phyloP scores from a whole-genome alignment of 176 grass and related monocot species.

The Carex littledalei region DNA sequence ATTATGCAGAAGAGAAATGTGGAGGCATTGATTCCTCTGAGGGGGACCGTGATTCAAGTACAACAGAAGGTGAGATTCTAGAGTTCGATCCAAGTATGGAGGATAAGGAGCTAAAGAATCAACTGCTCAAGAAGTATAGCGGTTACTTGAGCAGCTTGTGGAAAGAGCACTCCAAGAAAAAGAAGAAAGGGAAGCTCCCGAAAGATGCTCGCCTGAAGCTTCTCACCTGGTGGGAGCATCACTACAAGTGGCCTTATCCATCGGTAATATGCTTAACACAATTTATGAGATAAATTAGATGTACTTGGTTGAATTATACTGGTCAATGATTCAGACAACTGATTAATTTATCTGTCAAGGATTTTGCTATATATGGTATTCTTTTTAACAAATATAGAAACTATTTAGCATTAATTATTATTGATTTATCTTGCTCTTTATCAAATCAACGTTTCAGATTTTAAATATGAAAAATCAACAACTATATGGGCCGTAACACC shows the following conservation, averaged over 20 bases:
- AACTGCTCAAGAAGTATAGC: slow-evolving; percentile 78
- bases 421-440: too few species aligned
- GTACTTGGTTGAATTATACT: background rate
- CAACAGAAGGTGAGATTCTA: background rate
- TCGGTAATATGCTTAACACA: slow-evolving; percentile 37
- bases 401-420: too few species aligned
- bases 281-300: background rate
- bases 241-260: slow-evolving; percentile 84
- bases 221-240: slow-evolving; percentile 81
- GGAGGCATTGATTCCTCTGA: slow-evolving; percentile 42
- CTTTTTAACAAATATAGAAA: too few species aligned
- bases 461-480: too few species aligned
- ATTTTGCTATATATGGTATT: too few species aligned
- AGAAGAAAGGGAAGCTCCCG: slow-evolving; percentile 86
- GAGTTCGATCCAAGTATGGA: slow-evolving; percentile 35
- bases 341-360: background rate
- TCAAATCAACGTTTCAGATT: too few species aligned
- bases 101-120: slow-evolving; percentile 67
- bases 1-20: slow-evolving; percentile 32
- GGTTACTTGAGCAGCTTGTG: slow-evolving; percentile 74
- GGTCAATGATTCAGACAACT: background rate
- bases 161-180: slow-evolving; percentile 82
- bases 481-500: too few species aligned
- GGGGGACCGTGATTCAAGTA: slow-evolving; percentile 38
- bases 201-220: slow-evolving; percentile 76